These are phyloP conservation scores for Silene latifolia DNA, from an alignment of 148 eudicot genomes.

Conservation along the genomic window DNA sequence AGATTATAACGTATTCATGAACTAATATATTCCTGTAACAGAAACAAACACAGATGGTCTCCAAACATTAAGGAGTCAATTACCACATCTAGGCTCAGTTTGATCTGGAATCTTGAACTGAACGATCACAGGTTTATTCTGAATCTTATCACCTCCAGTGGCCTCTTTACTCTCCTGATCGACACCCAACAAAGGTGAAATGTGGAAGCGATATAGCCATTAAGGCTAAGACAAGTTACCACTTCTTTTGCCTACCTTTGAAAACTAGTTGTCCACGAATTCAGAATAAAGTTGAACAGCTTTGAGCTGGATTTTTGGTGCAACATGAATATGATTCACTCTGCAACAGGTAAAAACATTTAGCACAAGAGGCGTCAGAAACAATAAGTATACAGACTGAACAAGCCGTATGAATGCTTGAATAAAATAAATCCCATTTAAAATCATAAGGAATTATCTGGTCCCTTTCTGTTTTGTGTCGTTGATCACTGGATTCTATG, in stretches of 20 bases:
- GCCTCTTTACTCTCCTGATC: slow-evolving; percentile 44
- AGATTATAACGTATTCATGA: slow-evolving; percentile 6
- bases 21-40: slow-evolving; percentile 14
- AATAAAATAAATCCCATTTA: neutral
- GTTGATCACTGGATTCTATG: neutral
- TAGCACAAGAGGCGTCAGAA: neutral
- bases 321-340: slow-evolving; percentile 6
- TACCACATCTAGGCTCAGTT: slow-evolving; percentile 50
- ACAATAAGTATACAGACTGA: neutral
- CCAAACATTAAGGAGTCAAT: slow-evolving; percentile 2
- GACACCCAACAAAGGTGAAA: slow-evolving; percentile 11
- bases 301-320: slow-evolving; percentile 13
- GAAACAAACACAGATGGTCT: neutral
- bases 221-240: neutral
- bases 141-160: slow-evolving; percentile 22
- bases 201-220: slow-evolving; percentile 8
- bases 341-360: slow-evolving; percentile 19
- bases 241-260: slow-evolving; percentile 19
- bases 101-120: slow-evolving; percentile 73
- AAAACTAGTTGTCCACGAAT: slow-evolving; percentile 5
- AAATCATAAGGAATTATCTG: neutral
- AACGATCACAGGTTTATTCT: slow-evolving; percentile 21
- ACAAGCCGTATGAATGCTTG: neutral
- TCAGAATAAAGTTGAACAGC: slow-evolving; percentile 12
- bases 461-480: neutral